phyloP scores from a whole-genome alignment of 768 basidiomycete genomes.

The Trametes gibbosa region DNA sequence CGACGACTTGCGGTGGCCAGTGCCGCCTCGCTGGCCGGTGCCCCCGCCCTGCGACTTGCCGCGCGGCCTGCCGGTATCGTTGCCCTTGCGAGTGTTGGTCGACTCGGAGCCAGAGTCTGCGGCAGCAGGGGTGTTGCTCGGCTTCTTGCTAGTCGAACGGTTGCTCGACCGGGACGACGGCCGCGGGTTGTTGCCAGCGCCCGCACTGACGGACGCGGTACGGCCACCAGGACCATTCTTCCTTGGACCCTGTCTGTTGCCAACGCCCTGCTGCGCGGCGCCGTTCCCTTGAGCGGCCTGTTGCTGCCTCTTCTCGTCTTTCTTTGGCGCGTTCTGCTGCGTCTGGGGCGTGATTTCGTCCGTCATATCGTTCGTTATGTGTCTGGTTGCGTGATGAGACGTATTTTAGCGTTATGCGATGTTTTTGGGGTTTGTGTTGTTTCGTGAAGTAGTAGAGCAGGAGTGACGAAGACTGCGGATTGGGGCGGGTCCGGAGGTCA shows the following conservation, averaged over 20 bases:
- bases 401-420: slow-evolving; percentile 45
- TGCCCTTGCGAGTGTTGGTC: slow-evolving; percentile 58
- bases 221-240: slow-evolving; percentile 36
- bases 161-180: slow-evolving; percentile 68
- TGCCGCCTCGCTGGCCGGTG: slow-evolving; percentile 40
- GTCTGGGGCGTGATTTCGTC: slow-evolving; percentile 67
- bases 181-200: slow-evolving; percentile 42
- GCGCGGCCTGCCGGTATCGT: slow-evolving; percentile 39
- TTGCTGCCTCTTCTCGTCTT: slow-evolving; percentile 71
- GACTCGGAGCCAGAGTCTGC: slow-evolving; percentile 74
- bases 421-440: slow-evolving; percentile 31
- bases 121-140: slow-evolving; percentile 34
- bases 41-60: slow-evolving; percentile 37
- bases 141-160: slow-evolving; percentile 44
- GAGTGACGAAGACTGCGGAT: slow-evolving; percentile 22
- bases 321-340: slow-evolving; percentile 49
- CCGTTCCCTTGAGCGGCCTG: slow-evolving; percentile 28
- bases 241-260: slow-evolving; percentile 53
- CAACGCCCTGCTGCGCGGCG: slow-evolving; percentile 31
- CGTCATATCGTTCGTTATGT: slow-evolving; percentile 85
- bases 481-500: slow-evolving; percentile 17
- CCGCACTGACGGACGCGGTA: slow-evolving; percentile 19
- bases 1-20: slow-evolving; percentile 52
- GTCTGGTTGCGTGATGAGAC: slow-evolving; percentile 29
- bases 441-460: slow-evolving; percentile 16